phyloP scores from a whole-genome alignment of 192 early-diverging fungal species.

The Blastocladiella britannica region DNA sequence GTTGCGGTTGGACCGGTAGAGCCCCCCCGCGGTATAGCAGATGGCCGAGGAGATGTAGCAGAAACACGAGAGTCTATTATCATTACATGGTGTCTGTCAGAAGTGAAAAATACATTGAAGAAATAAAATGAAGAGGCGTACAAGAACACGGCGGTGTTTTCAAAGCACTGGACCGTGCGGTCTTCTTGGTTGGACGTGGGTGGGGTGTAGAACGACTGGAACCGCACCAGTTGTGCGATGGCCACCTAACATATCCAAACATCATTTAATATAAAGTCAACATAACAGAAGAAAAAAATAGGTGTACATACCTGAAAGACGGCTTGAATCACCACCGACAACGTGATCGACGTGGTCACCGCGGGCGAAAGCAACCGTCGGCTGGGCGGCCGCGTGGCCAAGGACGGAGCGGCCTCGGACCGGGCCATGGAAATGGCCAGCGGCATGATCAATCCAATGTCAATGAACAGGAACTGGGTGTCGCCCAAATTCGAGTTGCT shows the following conservation, averaged over 20 bases:
- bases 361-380: constrained; percentile 73
- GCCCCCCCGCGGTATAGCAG: constrained; percentile 88
- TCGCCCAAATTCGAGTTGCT: constrained; percentile 24
- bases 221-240: not conserved
- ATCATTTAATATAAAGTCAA: constrained; percentile 1
- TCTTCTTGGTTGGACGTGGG: constrained; percentile 39
- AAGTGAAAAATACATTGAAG: too few species aligned
- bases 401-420: constrained; percentile 47
- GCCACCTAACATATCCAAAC: not conserved
- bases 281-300: constrained; percentile 4
- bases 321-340: constrained; percentile 67
- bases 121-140: too few species aligned
- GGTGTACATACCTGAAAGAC: constrained; percentile 46
- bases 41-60: constrained; percentile 82
- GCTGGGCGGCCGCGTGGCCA: constrained; percentile 66
- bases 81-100: too few species aligned
- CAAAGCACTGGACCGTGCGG: constrained; percentile 50
- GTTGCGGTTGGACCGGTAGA: constrained; percentile 50
- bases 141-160: constrained; percentile 83
- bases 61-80: constrained; percentile 73
- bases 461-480: constrained; percentile 77
- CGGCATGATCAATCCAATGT: constrained; percentile 75
- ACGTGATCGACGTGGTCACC: constrained; percentile 74
- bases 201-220: constrained; percentile 18
- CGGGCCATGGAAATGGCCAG: constrained; percentile 70